phyloP scores from a whole-genome alignment of 2,329 filamentous ascomycete genomes.

The Zopfia rhizophila region DNA sequence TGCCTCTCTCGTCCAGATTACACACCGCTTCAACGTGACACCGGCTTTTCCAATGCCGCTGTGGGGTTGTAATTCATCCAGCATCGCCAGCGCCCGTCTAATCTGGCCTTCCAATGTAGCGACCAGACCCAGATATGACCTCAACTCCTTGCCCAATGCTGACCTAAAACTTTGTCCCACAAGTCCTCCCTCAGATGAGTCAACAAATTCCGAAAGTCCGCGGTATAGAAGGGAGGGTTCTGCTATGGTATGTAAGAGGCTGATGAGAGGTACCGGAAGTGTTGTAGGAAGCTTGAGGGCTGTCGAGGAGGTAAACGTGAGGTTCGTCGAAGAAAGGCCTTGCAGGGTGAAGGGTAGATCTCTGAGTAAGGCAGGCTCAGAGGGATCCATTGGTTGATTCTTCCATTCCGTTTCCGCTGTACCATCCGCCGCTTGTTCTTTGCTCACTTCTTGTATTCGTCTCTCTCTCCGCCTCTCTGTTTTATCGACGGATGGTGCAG shows the following conservation, averaged over 20 bases:
- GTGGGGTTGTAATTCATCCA: slow-evolving; percentile 74
- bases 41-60: slow-evolving; percentile 83
- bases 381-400: slow-evolving; percentile 41
- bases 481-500: slow-evolving; percentile 30
- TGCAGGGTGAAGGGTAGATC: slow-evolving; percentile 94
- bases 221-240: slow-evolving; percentile 95
- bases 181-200: slow-evolving; percentile 83
- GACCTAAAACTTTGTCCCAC: slow-evolving; percentile 91
- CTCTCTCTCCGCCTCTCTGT: slow-evolving; percentile 40
- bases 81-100: slow-evolving; percentile 77
- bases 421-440: slow-evolving; percentile 34
- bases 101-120: slow-evolving; percentile 95
- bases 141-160: slow-evolving; percentile 83
- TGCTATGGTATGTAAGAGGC: slow-evolving; percentile 86
- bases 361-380: slow-evolving; percentile 60
- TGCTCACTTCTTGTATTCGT: slow-evolving; percentile 32
- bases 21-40: slow-evolving; percentile 92
- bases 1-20: slow-evolving; percentile 96
- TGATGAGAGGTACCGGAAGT: slow-evolving; percentile 84
- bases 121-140: slow-evolving; percentile 89
- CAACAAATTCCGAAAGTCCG: slow-evolving; percentile 81
- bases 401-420: too few species aligned
- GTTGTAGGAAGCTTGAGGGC: slow-evolving; percentile 80
- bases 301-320: slow-evolving; percentile 77
- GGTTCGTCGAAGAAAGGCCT: slow-evolving; percentile 85